Percentiles rank a stretch among this genome's conserved stretches.
These are phyloP conservation scores for Bimuria novae-zelandiae DNA, from an alignment of 2,329 filamentous ascomycete genomes.

Conservation along the genomic window DNA sequence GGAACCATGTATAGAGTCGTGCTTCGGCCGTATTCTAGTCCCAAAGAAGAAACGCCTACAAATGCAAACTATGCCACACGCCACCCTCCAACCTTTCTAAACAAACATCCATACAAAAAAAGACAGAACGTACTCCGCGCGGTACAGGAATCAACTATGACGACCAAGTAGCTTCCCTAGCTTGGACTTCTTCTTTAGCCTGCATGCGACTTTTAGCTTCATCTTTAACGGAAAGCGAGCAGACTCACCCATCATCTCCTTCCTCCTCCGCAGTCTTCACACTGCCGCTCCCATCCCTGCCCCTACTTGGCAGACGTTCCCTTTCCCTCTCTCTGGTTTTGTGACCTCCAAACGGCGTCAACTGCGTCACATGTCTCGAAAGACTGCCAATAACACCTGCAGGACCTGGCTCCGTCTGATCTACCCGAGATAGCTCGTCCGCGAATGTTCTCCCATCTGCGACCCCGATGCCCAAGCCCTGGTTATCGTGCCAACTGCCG, in stretches of 20 bases:
- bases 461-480: conserved; percentile 23
- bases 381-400: conserved; percentile 41
- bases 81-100: too few species aligned
- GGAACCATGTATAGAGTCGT: too few species aligned
- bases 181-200: conserved; percentile 5
- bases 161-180: background rate
- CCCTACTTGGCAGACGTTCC: conserved; percentile 18
- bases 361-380: conserved; percentile 39
- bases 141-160: too few species aligned
- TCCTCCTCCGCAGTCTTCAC: conserved; percentile 10
- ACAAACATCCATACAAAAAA: too few species aligned
- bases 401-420: conserved; percentile 42
- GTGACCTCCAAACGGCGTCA: conserved; percentile 33
- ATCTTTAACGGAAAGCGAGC: background rate
- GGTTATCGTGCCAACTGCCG: conserved; percentile 20
- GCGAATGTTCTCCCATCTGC: conserved; percentile 42
- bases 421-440: conserved; percentile 41
- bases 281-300: conserved; percentile 19
- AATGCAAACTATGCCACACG: too few species aligned
- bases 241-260: conserved; percentile 2
- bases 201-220: background rate
- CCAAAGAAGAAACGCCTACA: too few species aligned
- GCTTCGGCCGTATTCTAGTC: too few species aligned
- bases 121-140: too few species aligned
- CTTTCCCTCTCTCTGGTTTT: conserved; percentile 16